These are phyloP conservation scores for Cystobasidium pallidum DNA, from an alignment of 1,284 basidiomycete genomes.

Conservation along the genomic window DNA sequence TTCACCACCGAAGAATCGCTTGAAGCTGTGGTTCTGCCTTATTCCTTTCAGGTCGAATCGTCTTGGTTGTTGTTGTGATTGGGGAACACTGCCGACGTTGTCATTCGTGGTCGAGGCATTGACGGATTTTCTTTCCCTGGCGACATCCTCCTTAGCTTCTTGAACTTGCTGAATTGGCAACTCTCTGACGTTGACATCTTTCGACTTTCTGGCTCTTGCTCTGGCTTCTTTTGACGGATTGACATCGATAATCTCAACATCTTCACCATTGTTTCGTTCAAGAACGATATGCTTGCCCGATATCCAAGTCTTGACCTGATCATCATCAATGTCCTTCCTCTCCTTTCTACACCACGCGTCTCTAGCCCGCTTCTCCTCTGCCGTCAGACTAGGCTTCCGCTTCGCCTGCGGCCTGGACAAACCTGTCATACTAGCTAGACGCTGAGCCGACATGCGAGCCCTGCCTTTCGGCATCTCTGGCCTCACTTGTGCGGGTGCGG, in stretches of 20 bases:
- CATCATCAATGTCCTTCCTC: slow-evolving; percentile 30
- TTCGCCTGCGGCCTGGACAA: slow-evolving; percentile 16
- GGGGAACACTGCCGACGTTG: not conserved
- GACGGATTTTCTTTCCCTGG: slow-evolving; percentile 12
- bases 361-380: slow-evolving; percentile 47
- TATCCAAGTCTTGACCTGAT: slow-evolving; percentile 45
- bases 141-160: slow-evolving; percentile 14
- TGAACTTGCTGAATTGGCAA: slow-evolving; percentile 19
- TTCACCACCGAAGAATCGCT: slow-evolving; percentile 35
- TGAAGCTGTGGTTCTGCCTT: slow-evolving; percentile 29
- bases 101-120: not conserved
- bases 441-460: slow-evolving; percentile 33
- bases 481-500: not conserved
- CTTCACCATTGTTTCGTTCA: slow-evolving; percentile 47
- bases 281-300: slow-evolving; percentile 50
- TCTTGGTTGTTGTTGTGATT: slow-evolving; percentile 1
- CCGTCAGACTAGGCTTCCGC: slow-evolving; percentile 27
- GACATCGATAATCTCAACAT: slow-evolving; percentile 46
- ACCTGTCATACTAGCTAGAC: slow-evolving; percentile 28
- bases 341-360: slow-evolving; percentile 52
- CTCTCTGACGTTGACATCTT: slow-evolving; percentile 23
- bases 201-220: slow-evolving; percentile 24
- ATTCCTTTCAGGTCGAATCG: slow-evolving; percentile 31
- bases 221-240: slow-evolving; percentile 30
- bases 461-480: not conserved